These are phyloP conservation scores for Escallonia rubra DNA, from an alignment of 129 eudicot species.

Conservation along the genomic window DNA sequence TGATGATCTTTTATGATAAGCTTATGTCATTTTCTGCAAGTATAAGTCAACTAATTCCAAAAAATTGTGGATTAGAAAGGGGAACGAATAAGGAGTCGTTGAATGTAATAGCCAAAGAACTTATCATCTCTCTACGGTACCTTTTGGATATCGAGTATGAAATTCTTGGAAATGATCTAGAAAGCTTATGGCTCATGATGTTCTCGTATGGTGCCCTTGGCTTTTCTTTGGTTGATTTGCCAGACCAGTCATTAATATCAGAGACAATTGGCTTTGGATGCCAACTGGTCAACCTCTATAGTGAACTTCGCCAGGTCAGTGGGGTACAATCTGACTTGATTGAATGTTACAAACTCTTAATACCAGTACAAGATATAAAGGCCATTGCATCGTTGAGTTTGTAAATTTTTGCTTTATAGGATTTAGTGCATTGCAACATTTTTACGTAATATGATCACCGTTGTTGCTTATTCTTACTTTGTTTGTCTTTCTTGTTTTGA, in stretches of 20 bases:
- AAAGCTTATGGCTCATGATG: conserved; percentile 73
- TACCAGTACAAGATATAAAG: too few species aligned
- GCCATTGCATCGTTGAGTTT: too few species aligned
- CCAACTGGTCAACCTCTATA: conserved; percentile 57
- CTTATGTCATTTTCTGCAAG: conserved; percentile 47
- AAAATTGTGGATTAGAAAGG: conserved; percentile 22
- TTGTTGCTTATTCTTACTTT: too few species aligned
- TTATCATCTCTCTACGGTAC: conserved; percentile 40
- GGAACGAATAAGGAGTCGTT: conserved; percentile 27
- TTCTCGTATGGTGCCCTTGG: conserved; percentile 55
- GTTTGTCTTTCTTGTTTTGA: too few species aligned
- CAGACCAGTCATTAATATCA: conserved; percentile 31
- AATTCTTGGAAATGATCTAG: conserved; percentile 75
- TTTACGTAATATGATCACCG: too few species aligned
- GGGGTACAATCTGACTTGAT: not conserved
- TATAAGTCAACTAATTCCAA: conserved; percentile 29
- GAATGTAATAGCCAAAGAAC: conserved; percentile 47
- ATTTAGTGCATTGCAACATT: too few species aligned
- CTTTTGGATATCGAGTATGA: conserved; percentile 77
- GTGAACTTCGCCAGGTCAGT: conserved; percentile 98
- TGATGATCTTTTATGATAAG: conserved; percentile 43
- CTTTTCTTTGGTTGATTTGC: conserved; percentile 25
- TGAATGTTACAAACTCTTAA: not conserved
- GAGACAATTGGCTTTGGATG: conserved; percentile 63
- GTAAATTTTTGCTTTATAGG: too few species aligned